These are phyloP conservation scores for Reticulascus tulasneorum DNA, from an alignment of 2,329 filamentous ascomycete species.

Conservation along the genomic window DNA sequence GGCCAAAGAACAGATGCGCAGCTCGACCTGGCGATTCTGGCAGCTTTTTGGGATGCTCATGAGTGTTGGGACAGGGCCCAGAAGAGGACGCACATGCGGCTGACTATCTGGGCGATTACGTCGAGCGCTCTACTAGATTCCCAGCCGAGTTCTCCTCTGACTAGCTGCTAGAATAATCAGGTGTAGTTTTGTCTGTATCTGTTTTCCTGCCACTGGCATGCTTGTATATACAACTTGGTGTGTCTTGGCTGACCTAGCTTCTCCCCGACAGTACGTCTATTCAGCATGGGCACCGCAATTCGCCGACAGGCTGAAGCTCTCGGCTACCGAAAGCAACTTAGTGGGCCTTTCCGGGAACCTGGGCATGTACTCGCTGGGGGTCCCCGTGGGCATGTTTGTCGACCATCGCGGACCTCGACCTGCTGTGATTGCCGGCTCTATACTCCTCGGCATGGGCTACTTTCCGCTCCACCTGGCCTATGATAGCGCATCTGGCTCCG, in stretches of 20 bases:
- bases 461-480: conserved; percentile 81
- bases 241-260: no score
- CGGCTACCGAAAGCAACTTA: conserved; percentile 88
- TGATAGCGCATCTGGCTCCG: conserved; percentile 58
- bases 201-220: conserved; percentile 2
- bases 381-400: conserved; percentile 84
- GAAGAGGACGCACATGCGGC: no score
- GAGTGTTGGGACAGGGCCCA: no score
- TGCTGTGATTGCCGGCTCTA: conserved; percentile 69
- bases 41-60: no score
- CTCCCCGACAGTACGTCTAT: conserved; percentile 77
- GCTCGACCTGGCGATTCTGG: no score
- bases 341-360: conserved; percentile 84
- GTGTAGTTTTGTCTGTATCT: no score
- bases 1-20: no score
- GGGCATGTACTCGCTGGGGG: conserved; percentile 89
- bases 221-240: no score
- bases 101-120: no score
- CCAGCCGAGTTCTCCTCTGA: no score
- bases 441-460: conserved; percentile 75
- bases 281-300: conserved; percentile 98
- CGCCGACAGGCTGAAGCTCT: conserved; percentile 77
- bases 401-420: conserved; percentile 78
- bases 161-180: no score
- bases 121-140: not conserved